phyloP scores from a whole-genome alignment of 2,329 filamentous ascomycete species.

The Tolypocladium pustulatum region DNA sequence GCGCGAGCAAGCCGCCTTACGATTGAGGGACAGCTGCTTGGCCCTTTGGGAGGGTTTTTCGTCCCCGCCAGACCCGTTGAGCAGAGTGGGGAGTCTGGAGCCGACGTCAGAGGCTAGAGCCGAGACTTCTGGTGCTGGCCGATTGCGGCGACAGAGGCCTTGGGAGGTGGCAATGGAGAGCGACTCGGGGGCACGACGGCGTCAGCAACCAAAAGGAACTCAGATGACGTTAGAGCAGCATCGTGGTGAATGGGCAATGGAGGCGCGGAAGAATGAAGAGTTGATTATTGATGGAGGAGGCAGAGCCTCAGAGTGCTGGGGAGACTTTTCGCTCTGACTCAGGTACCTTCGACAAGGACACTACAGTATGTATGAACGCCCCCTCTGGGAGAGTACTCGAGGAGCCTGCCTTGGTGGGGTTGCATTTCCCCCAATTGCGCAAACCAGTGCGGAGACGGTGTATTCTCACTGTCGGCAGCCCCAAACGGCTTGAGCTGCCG shows the following conservation, averaged over 20 bases:
- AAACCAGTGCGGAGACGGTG: neutral
- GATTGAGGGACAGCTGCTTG: neutral
- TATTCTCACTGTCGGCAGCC: neutral
- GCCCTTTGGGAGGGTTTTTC: slow-evolving; percentile 6
- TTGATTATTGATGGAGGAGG: neutral
- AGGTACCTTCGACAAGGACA: neutral
- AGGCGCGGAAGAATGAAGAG: neutral
- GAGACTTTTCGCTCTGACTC: neutral
- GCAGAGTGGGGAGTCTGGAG: slow-evolving; percentile 4
- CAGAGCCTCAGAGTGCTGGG: neutral
- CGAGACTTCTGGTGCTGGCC: slow-evolving; percentile 2
- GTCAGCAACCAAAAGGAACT: neutral
- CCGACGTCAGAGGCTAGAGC: slow-evolving; percentile 6
- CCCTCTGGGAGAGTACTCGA: neutral
- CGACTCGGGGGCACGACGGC: neutral
- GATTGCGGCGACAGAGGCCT: slow-evolving; percentile 3
- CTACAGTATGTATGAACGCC: neutral
- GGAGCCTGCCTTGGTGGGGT: neutral
- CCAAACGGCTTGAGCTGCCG: neutral
- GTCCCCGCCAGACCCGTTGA: slow-evolving; percentile 4
- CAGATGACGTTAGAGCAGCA: slow-evolving; percentile 1
- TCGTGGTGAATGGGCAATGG: neutral
- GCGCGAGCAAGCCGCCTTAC: neutral
- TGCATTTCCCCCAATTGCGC: neutral
- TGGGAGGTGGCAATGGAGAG: neutral